Conservation (phyloP, 129 eudicot species). For the Helichrysum umbraculigerum region DNA sequence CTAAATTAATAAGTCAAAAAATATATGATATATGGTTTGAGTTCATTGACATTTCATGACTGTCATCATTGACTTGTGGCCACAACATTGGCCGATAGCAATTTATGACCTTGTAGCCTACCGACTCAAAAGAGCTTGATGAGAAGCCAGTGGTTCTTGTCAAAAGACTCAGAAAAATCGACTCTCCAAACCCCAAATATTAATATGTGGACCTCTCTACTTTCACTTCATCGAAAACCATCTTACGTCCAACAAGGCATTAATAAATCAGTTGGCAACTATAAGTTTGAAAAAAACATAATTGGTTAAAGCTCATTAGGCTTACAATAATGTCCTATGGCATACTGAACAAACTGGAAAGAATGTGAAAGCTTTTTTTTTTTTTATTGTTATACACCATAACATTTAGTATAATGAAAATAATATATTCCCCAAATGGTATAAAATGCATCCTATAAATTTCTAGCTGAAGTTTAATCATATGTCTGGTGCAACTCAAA, state of each 20-base stretch:
- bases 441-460: neutral
- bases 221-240: neutral
- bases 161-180: neutral
- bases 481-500: too few species aligned
- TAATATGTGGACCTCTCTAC: neutral
- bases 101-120: neutral
- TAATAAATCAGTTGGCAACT: neutral
- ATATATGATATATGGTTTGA: slow-evolving; percentile 7
- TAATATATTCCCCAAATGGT: slow-evolving; percentile 8
- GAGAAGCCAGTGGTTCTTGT: neutral
- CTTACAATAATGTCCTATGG: neutral
- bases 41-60: neutral
- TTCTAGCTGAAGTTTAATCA: neutral
- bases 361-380: neutral
- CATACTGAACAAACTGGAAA: slow-evolving; percentile 9
- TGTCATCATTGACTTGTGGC: neutral
- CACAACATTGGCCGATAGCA: neutral
- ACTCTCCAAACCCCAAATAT: neutral
- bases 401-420: slow-evolving; percentile 21
- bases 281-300: neutral
- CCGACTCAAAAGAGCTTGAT: too few species aligned
- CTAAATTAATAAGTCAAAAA: too few species aligned
- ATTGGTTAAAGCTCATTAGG: neutral
- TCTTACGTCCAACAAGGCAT: neutral
- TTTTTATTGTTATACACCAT: slow-evolving; percentile 2